Conservation (phyloP, 352 stramenopile genomes). For the Phytopythium mirpurense region DNA sequence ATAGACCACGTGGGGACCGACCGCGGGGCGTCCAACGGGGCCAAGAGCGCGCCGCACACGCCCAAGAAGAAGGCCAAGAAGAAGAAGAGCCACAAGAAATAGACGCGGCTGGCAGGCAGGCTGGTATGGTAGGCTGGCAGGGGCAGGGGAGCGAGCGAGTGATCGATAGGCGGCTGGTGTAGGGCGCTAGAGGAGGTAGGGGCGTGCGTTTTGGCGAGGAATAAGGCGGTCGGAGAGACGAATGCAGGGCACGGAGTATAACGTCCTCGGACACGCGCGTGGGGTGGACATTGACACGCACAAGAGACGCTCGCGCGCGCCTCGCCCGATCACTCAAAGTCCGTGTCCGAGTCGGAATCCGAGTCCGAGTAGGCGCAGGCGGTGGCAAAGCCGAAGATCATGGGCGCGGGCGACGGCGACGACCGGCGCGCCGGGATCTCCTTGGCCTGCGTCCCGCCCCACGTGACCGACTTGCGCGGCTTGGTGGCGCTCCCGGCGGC, state of each 20-base stretch:
- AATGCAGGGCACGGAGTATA: constrained; percentile 4
- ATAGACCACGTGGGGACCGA: constrained; percentile 3
- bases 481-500: not conserved
- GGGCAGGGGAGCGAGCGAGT: no score
- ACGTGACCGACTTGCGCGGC: constrained; percentile 23
- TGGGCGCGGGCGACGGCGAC: constrained; percentile 14
- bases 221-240: not conserved
- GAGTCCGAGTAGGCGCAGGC: constrained; percentile 42
- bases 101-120: not conserved
- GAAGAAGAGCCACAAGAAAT: constrained; percentile 10
- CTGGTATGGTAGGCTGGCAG: no score
- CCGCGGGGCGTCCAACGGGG: not conserved
- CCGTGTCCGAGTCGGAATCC: constrained; percentile 18
- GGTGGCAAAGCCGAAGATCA: constrained; percentile 58
- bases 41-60: constrained; percentile 1
- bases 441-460: constrained; percentile 14
- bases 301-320: not conserved
- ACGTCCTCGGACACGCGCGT: not conserved
- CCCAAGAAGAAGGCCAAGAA: constrained; percentile 10
- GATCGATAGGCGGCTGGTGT: not conserved
- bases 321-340: constrained; percentile 43
- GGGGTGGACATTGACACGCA: not conserved
- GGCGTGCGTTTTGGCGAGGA: constrained; percentile 7
- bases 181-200: constrained; percentile 3
- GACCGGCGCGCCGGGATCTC: constrained; percentile 11